phyloP scores from a whole-genome alignment of 257 asterid genomes.

The Datura wrightii region DNA sequence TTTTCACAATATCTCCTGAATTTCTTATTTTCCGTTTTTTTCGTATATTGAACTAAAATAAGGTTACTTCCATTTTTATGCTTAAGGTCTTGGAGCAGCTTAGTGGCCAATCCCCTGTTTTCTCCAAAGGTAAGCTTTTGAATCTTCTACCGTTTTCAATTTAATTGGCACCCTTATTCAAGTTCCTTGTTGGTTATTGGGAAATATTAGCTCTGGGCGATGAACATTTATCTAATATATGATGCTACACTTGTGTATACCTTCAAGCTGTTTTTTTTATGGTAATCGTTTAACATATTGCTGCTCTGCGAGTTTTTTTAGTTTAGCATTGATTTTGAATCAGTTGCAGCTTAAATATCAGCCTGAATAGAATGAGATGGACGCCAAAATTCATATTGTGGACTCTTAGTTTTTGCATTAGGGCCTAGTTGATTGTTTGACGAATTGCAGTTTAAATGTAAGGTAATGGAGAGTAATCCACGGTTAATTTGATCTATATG shows the following conservation, averaged over 20 bases:
- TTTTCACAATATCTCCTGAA: not conserved
- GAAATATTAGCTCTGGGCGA: not conserved
- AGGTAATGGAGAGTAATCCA: not conserved
- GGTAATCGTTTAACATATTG: not conserved
- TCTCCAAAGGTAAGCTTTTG: conserved; percentile 53
- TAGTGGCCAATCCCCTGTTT: conserved; percentile 63
- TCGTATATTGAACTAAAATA: not conserved
- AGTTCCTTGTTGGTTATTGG: not conserved
- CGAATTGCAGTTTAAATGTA: not conserved
- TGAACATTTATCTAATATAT: not conserved
- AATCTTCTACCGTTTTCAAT: not conserved
- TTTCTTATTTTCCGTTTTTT: not conserved
- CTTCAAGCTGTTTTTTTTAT: not conserved
- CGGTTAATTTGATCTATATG: not conserved
- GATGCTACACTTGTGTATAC: not conserved
- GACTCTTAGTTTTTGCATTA: not conserved
- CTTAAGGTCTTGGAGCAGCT: conserved; percentile 63
- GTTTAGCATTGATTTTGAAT: not conserved
- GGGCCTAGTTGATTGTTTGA: not conserved
- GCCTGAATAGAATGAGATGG: not conserved
- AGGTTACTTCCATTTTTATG: not conserved
- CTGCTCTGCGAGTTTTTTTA: not conserved
- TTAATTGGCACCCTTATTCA: not conserved
- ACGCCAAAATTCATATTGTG: not conserved
- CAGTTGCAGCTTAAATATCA: not conserved